phyloP scores from a whole-genome alignment of 2,329 filamentous ascomycete species.

The Aspergillus ibericus region DNA sequence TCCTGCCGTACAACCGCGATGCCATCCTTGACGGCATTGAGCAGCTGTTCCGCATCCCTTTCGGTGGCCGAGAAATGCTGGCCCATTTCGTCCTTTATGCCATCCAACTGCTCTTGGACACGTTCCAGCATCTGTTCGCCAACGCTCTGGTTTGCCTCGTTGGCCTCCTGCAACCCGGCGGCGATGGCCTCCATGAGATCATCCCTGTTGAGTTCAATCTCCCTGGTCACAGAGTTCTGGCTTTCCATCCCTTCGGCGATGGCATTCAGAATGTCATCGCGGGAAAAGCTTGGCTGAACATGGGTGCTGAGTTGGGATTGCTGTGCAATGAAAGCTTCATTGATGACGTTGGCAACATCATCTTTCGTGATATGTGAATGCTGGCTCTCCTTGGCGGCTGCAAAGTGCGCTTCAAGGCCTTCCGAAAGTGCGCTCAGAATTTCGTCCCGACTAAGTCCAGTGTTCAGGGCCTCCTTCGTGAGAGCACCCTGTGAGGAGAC shows the following conservation, averaged over 20 bases:
- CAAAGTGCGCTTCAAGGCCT: conserved; percentile 52
- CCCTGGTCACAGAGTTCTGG: conserved; percentile 50
- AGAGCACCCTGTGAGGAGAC: conserved; percentile 33
- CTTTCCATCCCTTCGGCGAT: conserved; percentile 60
- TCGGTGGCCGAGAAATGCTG: conserved; percentile 77
- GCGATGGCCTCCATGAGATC: conserved; percentile 61
- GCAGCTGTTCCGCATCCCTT: conserved; percentile 80
- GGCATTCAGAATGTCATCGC: conserved; percentile 57
- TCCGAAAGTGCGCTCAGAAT: conserved; percentile 62
- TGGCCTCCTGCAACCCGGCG: conserved; percentile 55
- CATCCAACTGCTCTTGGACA: conserved; percentile 59
- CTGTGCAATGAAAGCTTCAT: conserved; percentile 35
- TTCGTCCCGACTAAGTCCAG: conserved; percentile 53
- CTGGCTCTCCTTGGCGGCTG: conserved; percentile 57
- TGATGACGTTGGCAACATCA: conserved; percentile 33
- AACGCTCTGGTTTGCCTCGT: conserved; percentile 51
- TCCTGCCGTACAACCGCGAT: conserved; percentile 76
- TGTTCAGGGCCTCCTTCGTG: conserved; percentile 32
- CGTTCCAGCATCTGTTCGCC: conserved; percentile 61
- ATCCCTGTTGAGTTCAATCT: conserved; percentile 59
- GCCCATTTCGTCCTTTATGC: conserved; percentile 67
- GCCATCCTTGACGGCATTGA: conserved; percentile 85
- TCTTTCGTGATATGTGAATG: conserved; percentile 30
- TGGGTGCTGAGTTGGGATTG: conserved; percentile 30
- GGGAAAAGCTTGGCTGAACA: conserved; percentile 48